A percentile compares a stretch with the other conserved stretches of the same genome.
phyloP scores from a whole-genome alignment of 352 stramenopile genomes.

The Globisporangium cystogenes region DNA sequence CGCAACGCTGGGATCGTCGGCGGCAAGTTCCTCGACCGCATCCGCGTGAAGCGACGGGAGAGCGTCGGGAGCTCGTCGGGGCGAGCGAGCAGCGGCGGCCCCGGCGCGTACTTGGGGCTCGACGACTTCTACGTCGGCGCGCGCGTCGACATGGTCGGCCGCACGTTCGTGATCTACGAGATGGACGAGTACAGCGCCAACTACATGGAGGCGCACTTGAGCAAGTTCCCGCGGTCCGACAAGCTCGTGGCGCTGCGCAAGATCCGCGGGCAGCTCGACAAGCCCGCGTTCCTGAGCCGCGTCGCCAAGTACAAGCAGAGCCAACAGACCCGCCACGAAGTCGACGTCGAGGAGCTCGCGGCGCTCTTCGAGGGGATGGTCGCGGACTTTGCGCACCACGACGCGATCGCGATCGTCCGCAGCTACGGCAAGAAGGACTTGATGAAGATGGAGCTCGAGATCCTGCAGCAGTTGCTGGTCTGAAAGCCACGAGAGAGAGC shows the following conservation, averaged over 20 bases:
- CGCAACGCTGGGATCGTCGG: slow-evolving; percentile 72
- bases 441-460: slow-evolving; percentile 54
- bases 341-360: slow-evolving; percentile 43
- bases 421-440: slow-evolving; percentile 55
- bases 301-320: slow-evolving; percentile 24
- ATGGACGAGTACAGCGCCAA: slow-evolving; percentile 85
- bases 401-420: slow-evolving; percentile 62
- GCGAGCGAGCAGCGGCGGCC: slow-evolving; percentile 25
- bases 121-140: slow-evolving; percentile 78
- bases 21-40: slow-evolving; percentile 73
- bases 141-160: slow-evolving; percentile 54
- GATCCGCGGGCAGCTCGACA: slow-evolving; percentile 38
- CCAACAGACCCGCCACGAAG: slow-evolving; percentile 21
- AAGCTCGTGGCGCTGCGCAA: slow-evolving; percentile 59
- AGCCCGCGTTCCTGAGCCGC: slow-evolving; percentile 15
- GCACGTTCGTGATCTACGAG: slow-evolving; percentile 67
- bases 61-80: slow-evolving; percentile 7
- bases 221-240: slow-evolving; percentile 61
- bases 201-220: slow-evolving; percentile 67
- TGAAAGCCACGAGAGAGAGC: slow-evolving; percentile 5
- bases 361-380: slow-evolving; percentile 42
- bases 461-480: slow-evolving; percentile 38
- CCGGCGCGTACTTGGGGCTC: slow-evolving; percentile 33
- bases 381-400: slow-evolving; percentile 44
- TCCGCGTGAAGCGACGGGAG: slow-evolving; percentile 50